These are phyloP conservation scores for Mycocentrospora acerina DNA, from an alignment of 2,329 filamentous ascomycete species.

Conservation along the genomic window DNA sequence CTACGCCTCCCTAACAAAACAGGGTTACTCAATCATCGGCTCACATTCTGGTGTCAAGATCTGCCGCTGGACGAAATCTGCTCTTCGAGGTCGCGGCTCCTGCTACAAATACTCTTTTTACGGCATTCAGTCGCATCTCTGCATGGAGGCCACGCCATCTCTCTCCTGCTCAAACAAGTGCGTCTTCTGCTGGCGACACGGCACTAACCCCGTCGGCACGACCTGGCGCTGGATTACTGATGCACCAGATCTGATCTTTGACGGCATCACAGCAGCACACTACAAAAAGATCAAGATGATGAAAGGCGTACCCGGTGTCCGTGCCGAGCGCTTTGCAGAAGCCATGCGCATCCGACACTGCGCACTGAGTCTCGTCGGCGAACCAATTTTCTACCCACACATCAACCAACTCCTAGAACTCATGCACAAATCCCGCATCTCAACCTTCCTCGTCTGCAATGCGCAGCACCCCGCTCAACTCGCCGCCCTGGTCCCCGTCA, in stretches of 20 bases:
- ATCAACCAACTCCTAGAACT: slow-evolving; percentile 89
- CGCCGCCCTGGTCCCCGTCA: slow-evolving; percentile 77
- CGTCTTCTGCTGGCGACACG: slow-evolving; percentile 98
- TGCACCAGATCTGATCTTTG: slow-evolving; percentile 83
- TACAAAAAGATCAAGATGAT: slow-evolving; percentile 99
- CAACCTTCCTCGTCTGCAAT: slow-evolving; percentile 94
- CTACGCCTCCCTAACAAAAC: slow-evolving; percentile 85
- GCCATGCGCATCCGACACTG: slow-evolving; percentile 93
- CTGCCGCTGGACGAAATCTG: slow-evolving; percentile 97
- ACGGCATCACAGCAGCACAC: slow-evolving; percentile 86
- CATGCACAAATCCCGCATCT: slow-evolving; percentile 84
- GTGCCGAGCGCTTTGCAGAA: slow-evolving; percentile 88
- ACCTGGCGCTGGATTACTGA: slow-evolving; percentile 97
- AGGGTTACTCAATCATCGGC: slow-evolving; percentile 93
- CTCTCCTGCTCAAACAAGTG: slow-evolving; percentile 98
- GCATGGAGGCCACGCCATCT: slow-evolving; percentile 97
- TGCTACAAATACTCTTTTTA: slow-evolving; percentile 99
- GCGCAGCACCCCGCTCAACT: slow-evolving; percentile 94
- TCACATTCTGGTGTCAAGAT: slow-evolving; percentile 97
- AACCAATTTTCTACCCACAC: slow-evolving; percentile 98
- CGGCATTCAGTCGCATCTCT: slow-evolving; percentile 92
- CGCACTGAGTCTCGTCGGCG: slow-evolving; percentile 86
- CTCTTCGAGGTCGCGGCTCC: slow-evolving; percentile 85
- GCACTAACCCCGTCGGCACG: slow-evolving; percentile 94
- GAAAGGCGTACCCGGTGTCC: slow-evolving; percentile 87